A percentile compares a stretch with the other conserved stretches of the same genome.
Conservation (phyloP, 2,329 filamentous ascomycete genomes). For the Penicillium thymicola region DNA sequence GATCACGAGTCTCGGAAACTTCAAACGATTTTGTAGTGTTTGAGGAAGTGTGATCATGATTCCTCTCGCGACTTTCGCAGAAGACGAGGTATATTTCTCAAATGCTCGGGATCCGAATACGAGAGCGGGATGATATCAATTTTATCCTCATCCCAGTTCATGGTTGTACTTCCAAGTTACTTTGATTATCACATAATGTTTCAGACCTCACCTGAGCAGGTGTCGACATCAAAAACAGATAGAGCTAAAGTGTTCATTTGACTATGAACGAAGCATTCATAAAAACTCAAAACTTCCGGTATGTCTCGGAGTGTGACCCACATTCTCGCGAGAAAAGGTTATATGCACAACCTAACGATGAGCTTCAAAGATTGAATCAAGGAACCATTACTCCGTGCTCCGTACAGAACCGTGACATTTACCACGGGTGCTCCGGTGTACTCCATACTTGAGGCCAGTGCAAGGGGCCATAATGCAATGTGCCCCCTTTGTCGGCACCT, state of each 20-base stretch:
- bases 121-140: neutral
- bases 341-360: neutral
- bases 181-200: neutral
- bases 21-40: neutral
- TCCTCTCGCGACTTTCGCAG: neutral
- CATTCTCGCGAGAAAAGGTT: neutral
- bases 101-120: neutral
- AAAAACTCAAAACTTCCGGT: neutral
- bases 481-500: neutral
- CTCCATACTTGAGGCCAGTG: neutral
- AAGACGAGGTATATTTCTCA: neutral
- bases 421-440: no score
- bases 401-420: no score
- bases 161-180: neutral
- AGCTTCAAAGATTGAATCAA: neutral
- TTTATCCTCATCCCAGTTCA: neutral
- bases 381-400: neutral
- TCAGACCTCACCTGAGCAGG: neutral
- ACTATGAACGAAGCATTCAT: neutral
- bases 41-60: neutral
- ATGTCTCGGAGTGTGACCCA: neutral
- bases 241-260: neutral
- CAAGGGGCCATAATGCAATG: neutral
- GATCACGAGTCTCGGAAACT: neutral
- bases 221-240: neutral